Evolutionary conservation across 192 early-diverging fungal species (phyloP).

Genomic region (Coemansia sp.): DNA sequence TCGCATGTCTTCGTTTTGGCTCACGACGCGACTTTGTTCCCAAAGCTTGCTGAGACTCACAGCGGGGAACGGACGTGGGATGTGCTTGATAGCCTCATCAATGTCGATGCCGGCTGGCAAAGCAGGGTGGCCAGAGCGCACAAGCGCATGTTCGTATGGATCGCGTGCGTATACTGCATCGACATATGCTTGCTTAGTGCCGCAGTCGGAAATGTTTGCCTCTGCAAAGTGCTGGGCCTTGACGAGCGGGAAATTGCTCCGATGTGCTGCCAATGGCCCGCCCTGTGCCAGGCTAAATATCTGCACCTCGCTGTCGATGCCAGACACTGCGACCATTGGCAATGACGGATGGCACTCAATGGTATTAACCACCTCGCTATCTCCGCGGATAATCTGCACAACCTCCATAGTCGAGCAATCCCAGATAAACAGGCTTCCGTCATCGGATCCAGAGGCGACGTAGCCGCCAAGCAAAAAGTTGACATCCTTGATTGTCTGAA

Average conservation of each 20-base stretch:
- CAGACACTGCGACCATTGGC: constrained; percentile 67
- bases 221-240: constrained; percentile 12
- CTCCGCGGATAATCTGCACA: constrained; percentile 68
- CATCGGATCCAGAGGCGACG: constrained; percentile 79
- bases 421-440: constrained; percentile 73
- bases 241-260: constrained; percentile 34
- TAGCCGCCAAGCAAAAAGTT: constrained; percentile 71
- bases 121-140: constrained; percentile 8
- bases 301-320: constrained; percentile 77
- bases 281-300: constrained; percentile 61
- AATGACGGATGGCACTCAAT: constrained; percentile 62
- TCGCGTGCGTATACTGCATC: constrained; percentile 22
- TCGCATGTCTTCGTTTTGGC: constrained; percentile 36
- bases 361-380: constrained; percentile 64
- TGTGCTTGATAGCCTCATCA: background rate
- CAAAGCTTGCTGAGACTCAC: constrained; percentile 21
- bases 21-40: constrained; percentile 15
- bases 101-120: constrained; percentile 8
- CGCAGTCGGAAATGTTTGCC: constrained; percentile 3
- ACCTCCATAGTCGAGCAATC: constrained; percentile 62
- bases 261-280: constrained; percentile 34
- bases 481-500: constrained; percentile 73
- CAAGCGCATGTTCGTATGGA: constrained; percentile 30
- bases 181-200: constrained; percentile 7
- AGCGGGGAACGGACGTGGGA: constrained; percentile 23